phyloP scores from a whole-genome alignment of 2,329 filamentous ascomycete species.

The Magnaporthales sp. region DNA sequence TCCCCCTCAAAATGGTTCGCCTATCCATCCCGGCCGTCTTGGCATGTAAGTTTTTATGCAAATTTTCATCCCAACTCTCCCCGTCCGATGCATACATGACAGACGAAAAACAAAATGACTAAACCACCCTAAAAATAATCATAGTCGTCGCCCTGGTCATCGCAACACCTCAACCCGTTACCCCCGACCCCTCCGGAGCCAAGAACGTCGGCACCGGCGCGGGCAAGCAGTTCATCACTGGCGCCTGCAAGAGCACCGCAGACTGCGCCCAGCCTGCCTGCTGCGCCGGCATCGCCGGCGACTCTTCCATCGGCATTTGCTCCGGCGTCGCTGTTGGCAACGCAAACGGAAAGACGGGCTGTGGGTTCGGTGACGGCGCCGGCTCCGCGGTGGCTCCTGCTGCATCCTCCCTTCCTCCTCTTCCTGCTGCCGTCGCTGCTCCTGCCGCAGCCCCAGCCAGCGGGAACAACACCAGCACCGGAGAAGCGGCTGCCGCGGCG shows the following conservation, averaged over 20 bases:
- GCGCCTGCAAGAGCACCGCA: constrained; percentile 17
- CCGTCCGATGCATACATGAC: not conserved
- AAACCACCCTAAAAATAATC: not conserved
- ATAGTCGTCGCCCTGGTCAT: constrained; percentile 10
- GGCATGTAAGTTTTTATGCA: not conserved
- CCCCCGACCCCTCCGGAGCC: constrained; percentile 12
- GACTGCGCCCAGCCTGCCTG: constrained; percentile 17
- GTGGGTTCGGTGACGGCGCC: constrained; percentile 11
- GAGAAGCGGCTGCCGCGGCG: not conserved
- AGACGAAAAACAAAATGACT: not conserved
- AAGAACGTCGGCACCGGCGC: constrained; percentile 17
- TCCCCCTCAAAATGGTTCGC: not conserved
- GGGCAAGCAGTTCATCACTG: constrained; percentile 21
- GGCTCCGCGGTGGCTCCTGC: not conserved
- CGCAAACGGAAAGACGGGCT: constrained; percentile 14
- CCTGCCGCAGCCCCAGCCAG: too few species aligned
- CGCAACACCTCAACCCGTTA: constrained; percentile 13
- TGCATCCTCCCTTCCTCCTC: not conserved
- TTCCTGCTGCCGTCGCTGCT: not conserved
- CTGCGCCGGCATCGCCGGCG: constrained; percentile 11
- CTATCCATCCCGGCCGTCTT: not conserved
- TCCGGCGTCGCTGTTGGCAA: constrained; percentile 12
- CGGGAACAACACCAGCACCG: not conserved
- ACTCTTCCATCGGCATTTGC: constrained; percentile 11
- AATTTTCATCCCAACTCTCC: not conserved